Evolutionary conservation across 305 asterid genomes (phyloP).

Genomic region (Fraxinus platypoda): DNA sequence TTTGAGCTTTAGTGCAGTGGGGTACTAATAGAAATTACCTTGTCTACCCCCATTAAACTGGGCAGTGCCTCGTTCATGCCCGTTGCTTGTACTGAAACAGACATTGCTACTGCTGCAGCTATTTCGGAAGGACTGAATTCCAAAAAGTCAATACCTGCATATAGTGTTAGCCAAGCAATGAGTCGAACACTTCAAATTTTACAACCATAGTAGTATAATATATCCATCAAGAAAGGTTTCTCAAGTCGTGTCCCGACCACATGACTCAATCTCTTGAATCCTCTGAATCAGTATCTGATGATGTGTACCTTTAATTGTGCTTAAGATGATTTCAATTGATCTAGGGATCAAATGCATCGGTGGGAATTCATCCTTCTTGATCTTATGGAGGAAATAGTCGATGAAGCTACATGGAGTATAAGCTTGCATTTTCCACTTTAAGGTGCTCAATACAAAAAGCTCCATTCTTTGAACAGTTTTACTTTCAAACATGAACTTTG

Average conservation of each 20-base stretch:
- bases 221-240: background rate
- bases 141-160: conserved; percentile 81
- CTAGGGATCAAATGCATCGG: conserved; percentile 28
- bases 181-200: conserved; percentile 9
- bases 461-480: conserved; percentile 70
- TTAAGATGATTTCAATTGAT: conserved; percentile 44
- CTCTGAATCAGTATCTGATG: background rate
- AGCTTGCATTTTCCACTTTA: conserved; percentile 66
- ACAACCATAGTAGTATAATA: background rate
- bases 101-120: conserved; percentile 70
- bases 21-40: conserved; percentile 39
- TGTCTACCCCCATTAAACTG: conserved; percentile 42
- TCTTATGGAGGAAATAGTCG: conserved; percentile 59
- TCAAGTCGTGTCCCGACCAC: background rate
- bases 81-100: conserved; percentile 38
- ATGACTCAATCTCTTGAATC: background rate
- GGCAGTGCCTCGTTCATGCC: conserved; percentile 52
- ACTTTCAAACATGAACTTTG: conserved; percentile 47
- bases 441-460: conserved; percentile 44
- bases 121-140: conserved; percentile 76
- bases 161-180: conserved; percentile 37
- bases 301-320: conserved; percentile 50
- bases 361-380: conserved; percentile 32
- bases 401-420: conserved; percentile 62
- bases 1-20: conserved; percentile 15